These are phyloP conservation scores for Tolypocladium ovalisporum DNA, from an alignment of 2,329 filamentous ascomycete genomes.

Conservation along the genomic window DNA sequence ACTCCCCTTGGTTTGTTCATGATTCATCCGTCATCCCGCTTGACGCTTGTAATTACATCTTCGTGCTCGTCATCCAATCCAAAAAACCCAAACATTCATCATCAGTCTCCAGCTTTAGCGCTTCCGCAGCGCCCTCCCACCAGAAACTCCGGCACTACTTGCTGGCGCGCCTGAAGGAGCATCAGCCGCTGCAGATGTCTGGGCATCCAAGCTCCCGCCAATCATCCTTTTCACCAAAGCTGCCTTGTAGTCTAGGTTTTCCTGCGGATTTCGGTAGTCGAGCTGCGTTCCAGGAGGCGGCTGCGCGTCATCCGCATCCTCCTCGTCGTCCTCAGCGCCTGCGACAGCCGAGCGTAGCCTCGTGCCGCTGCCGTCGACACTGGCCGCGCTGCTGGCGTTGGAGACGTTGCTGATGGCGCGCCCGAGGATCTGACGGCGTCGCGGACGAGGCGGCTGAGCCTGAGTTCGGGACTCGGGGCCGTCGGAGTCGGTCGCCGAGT, in stretches of 20 bases:
- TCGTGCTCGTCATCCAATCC: background rate
- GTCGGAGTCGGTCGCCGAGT: conserved; percentile 9
- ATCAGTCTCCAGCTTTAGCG: background rate
- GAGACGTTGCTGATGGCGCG: conserved; percentile 49
- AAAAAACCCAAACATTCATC: background rate
- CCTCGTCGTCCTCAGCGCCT: conserved; percentile 9
- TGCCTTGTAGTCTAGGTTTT: conserved; percentile 27
- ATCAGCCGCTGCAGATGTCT: background rate
- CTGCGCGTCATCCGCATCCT: conserved; percentile 8
- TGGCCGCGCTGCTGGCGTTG: conserved; percentile 33
- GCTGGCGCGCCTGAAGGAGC: background rate
- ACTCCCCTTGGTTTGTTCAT: background rate
- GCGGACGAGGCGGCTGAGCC: conserved; percentile 10
- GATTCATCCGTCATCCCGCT: background rate
- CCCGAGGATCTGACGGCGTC: conserved; percentile 42
- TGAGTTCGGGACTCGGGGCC: conserved; percentile 6
- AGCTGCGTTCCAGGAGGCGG: conserved; percentile 41
- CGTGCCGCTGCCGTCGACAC: conserved; percentile 21
- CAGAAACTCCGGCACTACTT: conserved; percentile 1
- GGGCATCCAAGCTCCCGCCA: conserved; percentile 10
- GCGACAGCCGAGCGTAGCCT: conserved; percentile 1
- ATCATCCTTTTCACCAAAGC: conserved; percentile 34
- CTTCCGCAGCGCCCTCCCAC: conserved; percentile 12
- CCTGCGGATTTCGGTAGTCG: conserved; percentile 40
- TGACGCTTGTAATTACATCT: background rate